Conservation (phyloP, 2,329 filamentous ascomycete genomes). For the Phaeosphaeriaceae sp. region DNA sequence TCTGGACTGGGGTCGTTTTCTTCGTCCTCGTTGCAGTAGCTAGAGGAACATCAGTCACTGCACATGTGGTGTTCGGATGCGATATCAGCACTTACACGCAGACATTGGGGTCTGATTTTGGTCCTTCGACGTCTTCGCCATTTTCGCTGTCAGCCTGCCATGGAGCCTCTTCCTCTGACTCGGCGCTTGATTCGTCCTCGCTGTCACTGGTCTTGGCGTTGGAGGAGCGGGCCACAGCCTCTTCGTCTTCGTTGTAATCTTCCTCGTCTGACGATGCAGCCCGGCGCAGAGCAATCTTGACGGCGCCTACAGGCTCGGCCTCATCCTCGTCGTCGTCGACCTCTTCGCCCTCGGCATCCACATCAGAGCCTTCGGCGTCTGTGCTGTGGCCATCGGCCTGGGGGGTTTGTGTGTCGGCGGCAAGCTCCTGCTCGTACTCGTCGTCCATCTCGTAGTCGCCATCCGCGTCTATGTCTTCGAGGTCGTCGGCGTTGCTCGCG, state of each 20-base stretch:
- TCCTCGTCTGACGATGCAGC: constrained; percentile 49
- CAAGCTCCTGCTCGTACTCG: constrained; percentile 37
- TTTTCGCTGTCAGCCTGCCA: constrained; percentile 63
- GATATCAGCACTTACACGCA: constrained; percentile 67
- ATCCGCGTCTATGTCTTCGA: constrained; percentile 48
- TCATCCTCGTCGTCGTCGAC: constrained; percentile 63
- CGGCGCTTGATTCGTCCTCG: constrained; percentile 49
- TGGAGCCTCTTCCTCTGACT: constrained; percentile 66
- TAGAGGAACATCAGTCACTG: constrained; percentile 45
- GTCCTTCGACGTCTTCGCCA: constrained; percentile 65
- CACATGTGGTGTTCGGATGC: constrained; percentile 15
- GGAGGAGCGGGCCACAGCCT: constrained; percentile 49
- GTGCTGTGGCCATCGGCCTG: constrained; percentile 43
- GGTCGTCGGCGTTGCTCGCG: constrained; percentile 40
- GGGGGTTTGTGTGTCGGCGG: constrained; percentile 19
- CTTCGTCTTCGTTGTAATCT: constrained; percentile 49
- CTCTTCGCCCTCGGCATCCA: constrained; percentile 54
- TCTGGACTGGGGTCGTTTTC: constrained; percentile 83
- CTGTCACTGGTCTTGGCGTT: constrained; percentile 49
- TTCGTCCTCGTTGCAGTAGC: constrained; percentile 84
- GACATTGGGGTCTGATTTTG: constrained; percentile 61
- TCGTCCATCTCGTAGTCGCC: constrained; percentile 51
- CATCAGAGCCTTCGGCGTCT: constrained; percentile 53
- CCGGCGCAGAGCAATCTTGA: constrained; percentile 49
- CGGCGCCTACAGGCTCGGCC: constrained; percentile 53